phyloP scores from a whole-genome alignment of 495 filamentous ascomycete genomes.

The Cercophora sp. region DNA sequence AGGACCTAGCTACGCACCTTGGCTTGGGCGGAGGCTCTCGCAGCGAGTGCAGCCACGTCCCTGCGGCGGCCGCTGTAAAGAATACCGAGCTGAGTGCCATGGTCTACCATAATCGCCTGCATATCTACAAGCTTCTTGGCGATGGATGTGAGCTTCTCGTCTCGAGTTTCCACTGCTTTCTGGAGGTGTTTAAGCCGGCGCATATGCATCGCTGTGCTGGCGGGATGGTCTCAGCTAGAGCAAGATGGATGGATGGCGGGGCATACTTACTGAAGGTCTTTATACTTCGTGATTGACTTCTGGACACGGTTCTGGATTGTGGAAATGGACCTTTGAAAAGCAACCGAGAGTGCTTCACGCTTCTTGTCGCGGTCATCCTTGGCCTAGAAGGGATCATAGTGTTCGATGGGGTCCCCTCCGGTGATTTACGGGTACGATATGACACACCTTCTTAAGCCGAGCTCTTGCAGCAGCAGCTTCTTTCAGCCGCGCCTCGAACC shows the following conservation, averaged over 20 bases:
- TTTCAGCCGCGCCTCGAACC: slow-evolving; percentile 13
- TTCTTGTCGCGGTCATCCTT: slow-evolving; percentile 22
- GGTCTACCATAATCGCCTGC: slow-evolving; percentile 21
- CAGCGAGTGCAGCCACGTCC: slow-evolving; percentile 15
- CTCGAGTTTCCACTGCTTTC: slow-evolving; percentile 22
- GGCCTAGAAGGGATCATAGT: slow-evolving; percentile 8
- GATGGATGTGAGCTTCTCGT: slow-evolving; percentile 17
- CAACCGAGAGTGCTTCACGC: slow-evolving; percentile 17
- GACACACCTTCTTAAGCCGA: slow-evolving; percentile 18
- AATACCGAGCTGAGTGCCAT: slow-evolving; percentile 21
- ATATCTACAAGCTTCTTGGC: slow-evolving; percentile 19
- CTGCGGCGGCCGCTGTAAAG: slow-evolving; percentile 23
- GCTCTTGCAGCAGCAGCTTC: slow-evolving; percentile 19
- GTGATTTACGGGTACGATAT: not conserved
- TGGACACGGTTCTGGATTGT: slow-evolving; percentile 16
- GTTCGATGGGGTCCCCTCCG: not conserved
- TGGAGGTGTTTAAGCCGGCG: slow-evolving; percentile 13
- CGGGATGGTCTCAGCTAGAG: not conserved
- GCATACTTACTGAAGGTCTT: slow-evolving; percentile 16
- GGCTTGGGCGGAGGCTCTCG: not conserved
- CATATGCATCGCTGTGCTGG: slow-evolving; percentile 6
- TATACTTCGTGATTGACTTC: slow-evolving; percentile 19
- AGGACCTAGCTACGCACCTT: not conserved
- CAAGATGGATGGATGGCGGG: no score
- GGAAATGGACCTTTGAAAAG: slow-evolving; percentile 12